A percentile compares a stretch with the other conserved stretches of the same genome.
Conservation (phyloP, 306 rosid genomes). For the Ceratonia siliqua region DNA sequence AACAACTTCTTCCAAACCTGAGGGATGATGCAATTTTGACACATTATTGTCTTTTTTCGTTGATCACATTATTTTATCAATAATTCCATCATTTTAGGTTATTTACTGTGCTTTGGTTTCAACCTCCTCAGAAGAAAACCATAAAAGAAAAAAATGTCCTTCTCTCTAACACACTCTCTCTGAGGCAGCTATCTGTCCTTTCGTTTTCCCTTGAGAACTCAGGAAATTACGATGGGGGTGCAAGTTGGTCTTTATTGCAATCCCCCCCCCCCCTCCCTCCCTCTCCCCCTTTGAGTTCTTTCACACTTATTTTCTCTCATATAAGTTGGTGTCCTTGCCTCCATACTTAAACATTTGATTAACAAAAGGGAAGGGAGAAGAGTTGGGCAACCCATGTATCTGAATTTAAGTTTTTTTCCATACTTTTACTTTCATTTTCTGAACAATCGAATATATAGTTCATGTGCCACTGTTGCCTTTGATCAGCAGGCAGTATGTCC, state of each 20-base stretch:
- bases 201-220: not conserved
- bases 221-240: not conserved
- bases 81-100: not conserved
- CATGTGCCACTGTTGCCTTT: not conserved
- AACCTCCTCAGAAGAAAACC: not conserved
- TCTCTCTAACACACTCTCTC: too few species aligned
- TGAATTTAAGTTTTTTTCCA: not conserved
- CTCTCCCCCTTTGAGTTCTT: too few species aligned
- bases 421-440: not conserved
- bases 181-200: not conserved
- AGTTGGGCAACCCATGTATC: not conserved
- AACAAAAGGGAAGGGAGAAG: not conserved
- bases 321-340: not conserved
- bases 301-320: not conserved
- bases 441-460: not conserved
- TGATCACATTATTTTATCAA: constrained; percentile 4
- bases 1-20: too few species aligned
- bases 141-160: not conserved
- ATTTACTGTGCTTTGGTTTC: not conserved
- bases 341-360: not conserved
- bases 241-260: not conserved
- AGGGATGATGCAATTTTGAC: not conserved
- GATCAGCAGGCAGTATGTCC: not conserved
- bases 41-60: not conserved
- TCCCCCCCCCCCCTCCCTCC: not conserved